phyloP scores from a whole-genome alignment of 495 filamentous ascomycete genomes.

The Aspergillus coremiiformis region DNA sequence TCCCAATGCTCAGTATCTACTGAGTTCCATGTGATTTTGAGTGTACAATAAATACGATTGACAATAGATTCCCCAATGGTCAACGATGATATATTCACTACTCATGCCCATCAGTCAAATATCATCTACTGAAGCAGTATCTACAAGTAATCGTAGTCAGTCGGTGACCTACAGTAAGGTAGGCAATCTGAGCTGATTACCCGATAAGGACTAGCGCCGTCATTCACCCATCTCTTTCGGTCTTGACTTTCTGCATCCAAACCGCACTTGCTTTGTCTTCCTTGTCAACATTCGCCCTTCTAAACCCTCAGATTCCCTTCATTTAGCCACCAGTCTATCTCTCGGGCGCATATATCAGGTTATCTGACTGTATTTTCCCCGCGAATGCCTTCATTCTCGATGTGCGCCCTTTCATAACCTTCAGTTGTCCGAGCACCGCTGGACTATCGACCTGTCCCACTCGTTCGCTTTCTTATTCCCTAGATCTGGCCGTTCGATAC shows the following conservation, averaged over 20 bases:
- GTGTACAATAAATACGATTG: neutral
- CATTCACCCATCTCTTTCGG: conserved; percentile 1
- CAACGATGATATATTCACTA: neutral
- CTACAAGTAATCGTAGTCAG: too few relatives aligned
- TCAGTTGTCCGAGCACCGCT: neutral
- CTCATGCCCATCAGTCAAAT: neutral
- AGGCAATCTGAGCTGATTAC: conserved; percentile 14
- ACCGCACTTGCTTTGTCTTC: neutral
- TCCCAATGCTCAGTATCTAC: neutral
- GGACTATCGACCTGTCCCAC: neutral
- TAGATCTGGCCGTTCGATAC: neutral
- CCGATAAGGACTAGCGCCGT: conserved; percentile 15
- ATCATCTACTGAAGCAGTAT: too few relatives aligned
- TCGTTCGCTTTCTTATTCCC: neutral
- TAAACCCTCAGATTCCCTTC: neutral
- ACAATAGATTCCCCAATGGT: neutral
- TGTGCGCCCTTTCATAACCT: neutral
- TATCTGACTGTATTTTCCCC: neutral
- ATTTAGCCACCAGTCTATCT: too few relatives aligned
- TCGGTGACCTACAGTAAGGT: too few relatives aligned
- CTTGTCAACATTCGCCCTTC: neutral
- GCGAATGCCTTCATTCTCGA: neutral
- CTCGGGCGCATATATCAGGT: neutral
- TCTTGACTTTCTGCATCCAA: neutral
- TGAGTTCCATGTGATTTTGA: neutral